Base-by-base conservation (phyloP, 306 rosid genomes). In the Corylus heterophylla region DNA sequence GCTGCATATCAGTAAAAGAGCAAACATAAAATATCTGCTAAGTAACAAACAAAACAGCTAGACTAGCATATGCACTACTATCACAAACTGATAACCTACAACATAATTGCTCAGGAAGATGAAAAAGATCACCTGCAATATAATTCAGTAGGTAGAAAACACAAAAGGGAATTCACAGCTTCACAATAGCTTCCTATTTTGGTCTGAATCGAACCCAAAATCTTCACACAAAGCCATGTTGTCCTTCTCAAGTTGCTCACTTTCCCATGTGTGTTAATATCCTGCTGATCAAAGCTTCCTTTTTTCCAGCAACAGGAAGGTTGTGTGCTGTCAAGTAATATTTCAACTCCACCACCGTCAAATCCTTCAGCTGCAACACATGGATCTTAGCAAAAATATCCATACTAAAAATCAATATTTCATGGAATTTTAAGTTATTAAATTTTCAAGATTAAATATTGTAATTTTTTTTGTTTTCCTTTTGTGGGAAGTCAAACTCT, bases 261-360 rank as follows among this genome's bases (percentile, higher is more conserved):
- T 89, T 92, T 63, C 95, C 96, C 95, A 94, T 76, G 82, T 91
- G 97, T 58, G 86, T 87, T 77, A 92, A 83, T 80, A 94, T 94
- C 82, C 97, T 82, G 87, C 90, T 87, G 62, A 92, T 83, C 83
- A 94, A 55, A 71, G 89, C 88, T 75, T 92, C 97, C 83, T 94
- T 94, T 90, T 89, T 94, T 58, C 98, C 97, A 45, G 91, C 80
- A 82, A 92, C 87, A 3, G 98, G 95, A 89, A 94, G 97, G 83
- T 83, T 88, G 63, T 91, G 86, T 14, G 95, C 94, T 47, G 88
- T 76, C 74, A 94, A 89, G 85, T 91, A 94, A 78, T 77, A 85
- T 81, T 92, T 92, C 74, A 94, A 79, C 85, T 92, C 93, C 55
- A 76, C 82, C 49, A 91, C 92, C 0, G 98, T 89, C 86, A 94